These are phyloP conservation scores for Pleurotus tuber-regium DNA, from an alignment of 768 basidiomycete species.

Conservation along the genomic window DNA sequence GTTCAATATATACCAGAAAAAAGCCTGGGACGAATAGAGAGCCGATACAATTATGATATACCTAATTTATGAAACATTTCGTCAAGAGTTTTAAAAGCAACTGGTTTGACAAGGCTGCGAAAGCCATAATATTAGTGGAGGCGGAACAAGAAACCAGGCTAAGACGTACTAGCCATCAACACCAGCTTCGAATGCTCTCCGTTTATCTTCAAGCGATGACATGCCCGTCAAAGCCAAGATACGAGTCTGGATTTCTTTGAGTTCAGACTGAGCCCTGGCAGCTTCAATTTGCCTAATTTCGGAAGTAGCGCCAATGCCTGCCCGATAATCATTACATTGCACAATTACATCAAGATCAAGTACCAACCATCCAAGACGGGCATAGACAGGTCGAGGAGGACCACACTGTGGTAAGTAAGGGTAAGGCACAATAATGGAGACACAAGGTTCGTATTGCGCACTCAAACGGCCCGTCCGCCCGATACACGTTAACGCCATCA, in stretches of 20 bases:
- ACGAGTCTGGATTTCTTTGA: slow-evolving; percentile 29
- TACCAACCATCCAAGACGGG: slow-evolving; percentile 81
- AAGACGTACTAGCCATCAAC: slow-evolving; percentile 92
- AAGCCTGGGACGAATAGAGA: neutral
- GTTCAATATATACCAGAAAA: too few species aligned
- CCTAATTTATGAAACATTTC: slow-evolving; percentile 79
- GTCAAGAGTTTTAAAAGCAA: slow-evolving; percentile 89
- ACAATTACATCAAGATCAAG: neutral
- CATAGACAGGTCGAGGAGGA: slow-evolving; percentile 90
- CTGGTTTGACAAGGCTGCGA: slow-evolving; percentile 86
- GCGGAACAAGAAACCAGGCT: neutral
- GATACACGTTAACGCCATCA: slow-evolving; percentile 77
- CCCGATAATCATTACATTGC: neutral
- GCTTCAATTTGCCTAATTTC: slow-evolving; percentile 79
- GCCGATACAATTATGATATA: slow-evolving; percentile 20
- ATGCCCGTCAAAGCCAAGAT: slow-evolving; percentile 92
- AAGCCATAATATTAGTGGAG: slow-evolving; percentile 11
- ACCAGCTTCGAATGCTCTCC: slow-evolving; percentile 86
- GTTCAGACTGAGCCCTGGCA: slow-evolving; percentile 28
- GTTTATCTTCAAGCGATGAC: slow-evolving; percentile 91
- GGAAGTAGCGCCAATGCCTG: slow-evolving; percentile 79
- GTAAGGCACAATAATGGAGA: neutral
- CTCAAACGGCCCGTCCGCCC: slow-evolving; percentile 81
- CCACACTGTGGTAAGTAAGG: slow-evolving; percentile 51
- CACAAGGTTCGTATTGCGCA: slow-evolving; percentile 35